Percentiles rank a stretch among this genome's conserved stretches.
phyloP scores from a whole-genome alignment of 495 filamentous ascomycete genomes.

The Melanomma pulvis-pyrius region DNA sequence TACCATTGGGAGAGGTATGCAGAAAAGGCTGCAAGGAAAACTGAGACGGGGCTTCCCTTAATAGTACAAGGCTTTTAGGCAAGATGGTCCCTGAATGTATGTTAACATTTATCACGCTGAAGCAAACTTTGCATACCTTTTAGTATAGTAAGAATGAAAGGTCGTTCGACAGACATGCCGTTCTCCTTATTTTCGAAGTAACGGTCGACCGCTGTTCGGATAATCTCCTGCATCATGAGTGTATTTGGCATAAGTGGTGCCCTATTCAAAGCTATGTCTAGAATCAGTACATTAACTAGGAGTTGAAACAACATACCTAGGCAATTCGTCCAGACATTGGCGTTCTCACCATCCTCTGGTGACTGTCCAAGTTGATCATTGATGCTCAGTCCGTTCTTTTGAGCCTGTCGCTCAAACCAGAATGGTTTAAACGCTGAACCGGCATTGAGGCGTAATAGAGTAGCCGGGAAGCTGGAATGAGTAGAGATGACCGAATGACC shows the following conservation, averaged over 20 bases:
- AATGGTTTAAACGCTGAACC: slow-evolving; percentile 12
- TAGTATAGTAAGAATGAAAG: slow-evolving; percentile 7
- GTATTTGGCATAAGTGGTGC: slow-evolving; percentile 5
- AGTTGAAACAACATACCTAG: slow-evolving; percentile 7
- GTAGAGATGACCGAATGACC: slow-evolving; percentile 6
- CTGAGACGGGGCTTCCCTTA: slow-evolving; percentile 1
- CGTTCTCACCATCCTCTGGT: background rate
- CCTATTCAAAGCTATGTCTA: slow-evolving; percentile 8
- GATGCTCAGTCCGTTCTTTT: background rate
- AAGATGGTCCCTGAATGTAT: background rate
- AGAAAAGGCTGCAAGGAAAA: slow-evolving; percentile 2
- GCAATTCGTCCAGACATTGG: slow-evolving; percentile 5
- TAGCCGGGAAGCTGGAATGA: slow-evolving; percentile 12
- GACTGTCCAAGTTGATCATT: background rate
- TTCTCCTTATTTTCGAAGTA: slow-evolving; percentile 8
- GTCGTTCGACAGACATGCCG: background rate
- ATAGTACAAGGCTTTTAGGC: background rate
- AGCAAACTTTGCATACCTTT: background rate
- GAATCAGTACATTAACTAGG: slow-evolving; percentile 4
- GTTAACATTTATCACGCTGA: background rate
- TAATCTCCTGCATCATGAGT: slow-evolving; percentile 8
- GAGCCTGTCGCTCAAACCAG: slow-evolving; percentile 3
- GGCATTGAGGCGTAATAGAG: slow-evolving; percentile 13
- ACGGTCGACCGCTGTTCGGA: slow-evolving; percentile 1
- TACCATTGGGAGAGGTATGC: slow-evolving; percentile 2